phyloP scores from a whole-genome alignment of 169 alveolate species.

The Eimeria acervulina region DNA sequence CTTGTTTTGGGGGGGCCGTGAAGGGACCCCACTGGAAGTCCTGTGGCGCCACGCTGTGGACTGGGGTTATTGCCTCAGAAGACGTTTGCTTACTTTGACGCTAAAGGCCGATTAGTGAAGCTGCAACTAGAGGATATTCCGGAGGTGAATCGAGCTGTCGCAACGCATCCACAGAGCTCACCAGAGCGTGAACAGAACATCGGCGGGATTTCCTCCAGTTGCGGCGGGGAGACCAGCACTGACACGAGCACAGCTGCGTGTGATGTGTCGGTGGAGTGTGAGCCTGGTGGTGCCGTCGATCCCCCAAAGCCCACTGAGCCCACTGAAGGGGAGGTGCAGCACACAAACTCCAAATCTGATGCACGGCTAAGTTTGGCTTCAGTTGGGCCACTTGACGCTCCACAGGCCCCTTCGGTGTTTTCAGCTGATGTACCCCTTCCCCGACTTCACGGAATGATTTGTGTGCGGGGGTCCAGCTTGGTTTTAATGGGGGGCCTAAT shows the following conservation, averaged over 20 bases:
- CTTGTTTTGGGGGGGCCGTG: not conserved
- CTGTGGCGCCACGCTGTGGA: not conserved
- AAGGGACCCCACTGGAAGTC: not conserved
- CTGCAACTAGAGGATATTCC: slow-evolving; percentile 28
- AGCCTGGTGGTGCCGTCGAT: not conserved
- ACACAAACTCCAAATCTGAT: not conserved
- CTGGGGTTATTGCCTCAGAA: slow-evolving; percentile 52
- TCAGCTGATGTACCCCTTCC: slow-evolving; percentile 85
- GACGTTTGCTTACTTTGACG: slow-evolving; percentile 72
- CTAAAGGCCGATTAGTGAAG: slow-evolving; percentile 77
- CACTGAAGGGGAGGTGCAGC: not conserved
- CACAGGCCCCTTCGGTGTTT: slow-evolving; percentile 12
- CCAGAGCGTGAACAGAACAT: not conserved
- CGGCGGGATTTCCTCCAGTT: not conserved
- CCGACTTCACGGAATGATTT: slow-evolving; percentile 87
- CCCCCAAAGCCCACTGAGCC: not conserved
- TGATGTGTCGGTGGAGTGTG: not conserved
- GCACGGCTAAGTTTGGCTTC: not conserved
- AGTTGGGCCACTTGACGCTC: slow-evolving; percentile 1
- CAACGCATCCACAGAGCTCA: not conserved
- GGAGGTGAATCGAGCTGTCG: not conserved
- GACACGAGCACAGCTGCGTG: slow-evolving; percentile 16
- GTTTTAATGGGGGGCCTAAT: slow-evolving; percentile 89
- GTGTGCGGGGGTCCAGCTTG: slow-evolving; percentile 85
- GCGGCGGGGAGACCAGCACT: slow-evolving; percentile 29